A percentile compares a stretch with the other conserved stretches of the same genome.
Conservation (phyloP, 352 stramenopile genomes). For the Blastocystis sp. region DNA sequence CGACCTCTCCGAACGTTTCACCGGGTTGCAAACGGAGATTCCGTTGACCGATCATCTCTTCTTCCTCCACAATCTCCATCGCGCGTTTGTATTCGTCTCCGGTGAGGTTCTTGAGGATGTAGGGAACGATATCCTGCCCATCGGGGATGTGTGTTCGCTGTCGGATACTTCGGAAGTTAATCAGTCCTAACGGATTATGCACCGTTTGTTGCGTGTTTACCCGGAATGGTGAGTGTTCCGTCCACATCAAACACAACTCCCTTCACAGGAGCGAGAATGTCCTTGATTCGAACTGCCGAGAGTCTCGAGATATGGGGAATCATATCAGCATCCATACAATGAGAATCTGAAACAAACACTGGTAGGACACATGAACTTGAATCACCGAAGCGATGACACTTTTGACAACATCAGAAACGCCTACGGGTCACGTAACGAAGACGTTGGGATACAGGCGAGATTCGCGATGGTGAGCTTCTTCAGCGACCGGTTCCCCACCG, state of each 20-base stretch:
- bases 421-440: not conserved
- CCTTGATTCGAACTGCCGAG: not conserved
- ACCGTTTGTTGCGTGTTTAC: not conserved
- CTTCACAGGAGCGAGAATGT: not conserved
- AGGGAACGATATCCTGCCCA: constrained; percentile 39
- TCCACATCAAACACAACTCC: constrained; percentile 45
- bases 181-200: not conserved
- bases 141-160: not conserved
- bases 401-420: not conserved
- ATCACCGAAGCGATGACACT: not conserved
- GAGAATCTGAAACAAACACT: constrained; percentile 3
- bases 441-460: not conserved
- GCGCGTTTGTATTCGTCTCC: constrained; percentile 32
- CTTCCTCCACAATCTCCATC: constrained; percentile 11
- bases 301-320: not conserved
- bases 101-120: constrained; percentile 2
- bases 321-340: constrained; percentile 26
- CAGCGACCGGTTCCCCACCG: not conserved
- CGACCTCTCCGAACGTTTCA: not conserved
- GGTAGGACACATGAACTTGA: not conserved
- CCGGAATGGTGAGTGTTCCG: constrained; percentile 14
- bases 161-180: constrained; percentile 34
- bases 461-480: not conserved
- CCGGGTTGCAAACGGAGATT: not conserved
- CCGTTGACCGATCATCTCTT: not conserved